Percentiles rank a stretch among this genome's conserved stretches.
Evolutionary conservation across 495 filamentous ascomycete genomes (phyloP).

Genomic region (Trichoderma erinaceum): DNA sequence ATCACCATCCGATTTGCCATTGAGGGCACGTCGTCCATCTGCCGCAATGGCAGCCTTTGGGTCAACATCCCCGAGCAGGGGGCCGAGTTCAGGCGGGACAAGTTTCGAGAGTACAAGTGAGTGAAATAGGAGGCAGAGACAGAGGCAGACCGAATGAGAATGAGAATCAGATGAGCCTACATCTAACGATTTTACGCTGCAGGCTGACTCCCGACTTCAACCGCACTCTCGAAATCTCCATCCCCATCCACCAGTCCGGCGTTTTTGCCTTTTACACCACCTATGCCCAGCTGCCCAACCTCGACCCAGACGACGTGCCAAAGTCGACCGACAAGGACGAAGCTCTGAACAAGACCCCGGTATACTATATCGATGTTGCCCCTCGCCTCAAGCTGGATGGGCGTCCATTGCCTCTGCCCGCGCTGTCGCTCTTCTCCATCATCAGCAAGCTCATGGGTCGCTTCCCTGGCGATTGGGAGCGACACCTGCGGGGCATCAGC

Average conservation of each 20-base stretch:
- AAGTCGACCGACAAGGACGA: constrained; percentile 24
- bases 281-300: constrained; percentile 77
- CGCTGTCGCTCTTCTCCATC: constrained; percentile 86
- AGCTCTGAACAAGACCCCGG: constrained; percentile 57
- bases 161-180: neutral
- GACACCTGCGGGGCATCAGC: constrained; percentile 78
- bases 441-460: constrained; percentile 97
- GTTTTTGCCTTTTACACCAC: constrained; percentile 95
- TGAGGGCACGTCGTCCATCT: constrained; percentile 94
- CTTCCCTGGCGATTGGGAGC: constrained; percentile 82
- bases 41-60: constrained; percentile 88
- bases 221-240: constrained; percentile 77
- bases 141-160: neutral
- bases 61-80: constrained; percentile 83
- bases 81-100: constrained; percentile 63
- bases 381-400: constrained; percentile 71
- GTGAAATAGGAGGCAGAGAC: constrained; percentile 18
- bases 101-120: constrained; percentile 83
- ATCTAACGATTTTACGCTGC: constrained; percentile 19
- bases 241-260: constrained; percentile 77
- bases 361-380: constrained; percentile 89
- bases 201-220: constrained; percentile 92
- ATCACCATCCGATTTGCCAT: constrained; percentile 86
- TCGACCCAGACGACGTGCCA: constrained; percentile 51
- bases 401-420: constrained; percentile 66